Evolutionary conservation across 1,284 basidiomycete genomes (phyloP).

Genomic region (Marasmius tenuissimus): DNA sequence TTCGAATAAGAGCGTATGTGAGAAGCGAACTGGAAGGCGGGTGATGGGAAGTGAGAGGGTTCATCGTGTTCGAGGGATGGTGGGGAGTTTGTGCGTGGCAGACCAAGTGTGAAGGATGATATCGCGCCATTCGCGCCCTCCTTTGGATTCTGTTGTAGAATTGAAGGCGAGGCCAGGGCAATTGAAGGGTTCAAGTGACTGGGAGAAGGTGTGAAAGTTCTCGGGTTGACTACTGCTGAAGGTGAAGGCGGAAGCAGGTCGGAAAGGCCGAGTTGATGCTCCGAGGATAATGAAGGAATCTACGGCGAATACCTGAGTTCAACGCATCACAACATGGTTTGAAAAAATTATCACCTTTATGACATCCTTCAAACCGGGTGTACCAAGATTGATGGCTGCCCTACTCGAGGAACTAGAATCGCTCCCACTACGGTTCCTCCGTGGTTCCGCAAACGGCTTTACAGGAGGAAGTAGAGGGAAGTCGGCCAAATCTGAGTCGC

Average conservation of each 20-base stretch:
- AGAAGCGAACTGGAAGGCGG: conserved; percentile 15
- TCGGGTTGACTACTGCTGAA: conserved; percentile 48
- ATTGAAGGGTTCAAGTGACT: conserved; percentile 38
- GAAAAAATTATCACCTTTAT: conserved; percentile 51
- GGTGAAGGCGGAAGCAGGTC: conserved; percentile 82
- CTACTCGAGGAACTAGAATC: conserved; percentile 40
- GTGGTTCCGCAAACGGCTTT: conserved; percentile 40
- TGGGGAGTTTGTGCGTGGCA: conserved; percentile 40
- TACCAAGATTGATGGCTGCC: conserved; percentile 28
- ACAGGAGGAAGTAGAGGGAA: conserved; percentile 38
- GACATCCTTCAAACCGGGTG: conserved; percentile 70
- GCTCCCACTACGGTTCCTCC: conserved; percentile 48
- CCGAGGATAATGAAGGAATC: conserved; percentile 67
- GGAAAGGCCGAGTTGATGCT: conserved; percentile 64
- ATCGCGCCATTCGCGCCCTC: neutral
- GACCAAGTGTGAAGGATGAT: conserved; percentile 37
- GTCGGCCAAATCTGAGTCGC: conserved; percentile 6
- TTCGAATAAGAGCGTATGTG: conserved; percentile 10
- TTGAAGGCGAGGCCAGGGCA: conserved; percentile 13
- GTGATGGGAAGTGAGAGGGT: conserved; percentile 3
- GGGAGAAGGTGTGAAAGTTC: conserved; percentile 40
- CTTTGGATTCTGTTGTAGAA: conserved; percentile 18
- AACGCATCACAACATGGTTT: neutral
- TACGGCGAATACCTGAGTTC: conserved; percentile 23
- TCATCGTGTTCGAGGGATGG: conserved; percentile 27